Percentiles rank a stretch among this genome's conserved stretches.
These are phyloP conservation scores for Helichrysum umbraculigerum DNA, from an alignment of 129 eudicot species.

Conservation along the genomic window DNA sequence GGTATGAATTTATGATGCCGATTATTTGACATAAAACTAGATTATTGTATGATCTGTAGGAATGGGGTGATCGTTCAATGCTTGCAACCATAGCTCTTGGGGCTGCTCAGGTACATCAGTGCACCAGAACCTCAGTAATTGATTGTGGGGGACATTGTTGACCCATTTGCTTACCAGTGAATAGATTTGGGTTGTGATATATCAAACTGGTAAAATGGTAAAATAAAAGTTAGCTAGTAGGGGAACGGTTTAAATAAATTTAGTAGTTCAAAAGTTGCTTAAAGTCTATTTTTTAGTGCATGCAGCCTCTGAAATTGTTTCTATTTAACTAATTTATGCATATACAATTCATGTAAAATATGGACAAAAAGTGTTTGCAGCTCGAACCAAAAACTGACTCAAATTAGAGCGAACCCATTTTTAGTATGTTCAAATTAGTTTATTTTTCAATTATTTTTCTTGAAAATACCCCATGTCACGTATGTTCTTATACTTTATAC, in stretches of 20 bases:
- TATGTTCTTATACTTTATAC: constrained; percentile 17
- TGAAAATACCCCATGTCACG: background rate
- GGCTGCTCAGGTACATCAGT: constrained; percentile 83
- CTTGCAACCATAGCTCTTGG: constrained; percentile 99
- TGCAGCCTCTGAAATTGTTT: background rate
- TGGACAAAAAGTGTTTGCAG: background rate
- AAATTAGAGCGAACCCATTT: background rate
- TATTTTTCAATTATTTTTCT: background rate
- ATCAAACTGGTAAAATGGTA: background rate
- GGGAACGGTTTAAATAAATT: background rate
- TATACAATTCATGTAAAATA: too few species aligned
- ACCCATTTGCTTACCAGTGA: background rate
- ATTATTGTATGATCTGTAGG: constrained; percentile 36
- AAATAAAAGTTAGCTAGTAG: background rate
- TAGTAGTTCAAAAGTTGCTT: background rate
- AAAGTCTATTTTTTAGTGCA: background rate
- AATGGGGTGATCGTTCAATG: constrained; percentile 99
- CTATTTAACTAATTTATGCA: too few species aligned
- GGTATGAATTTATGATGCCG: background rate
- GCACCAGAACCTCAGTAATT: background rate
- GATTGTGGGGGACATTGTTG: background rate
- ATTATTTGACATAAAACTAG: background rate
- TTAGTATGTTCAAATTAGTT: background rate
- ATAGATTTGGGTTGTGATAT: background rate
- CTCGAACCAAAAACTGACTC: background rate